phyloP scores from a whole-genome alignment of 2,329 filamentous ascomycete species.

The Alternaria sp. region DNA sequence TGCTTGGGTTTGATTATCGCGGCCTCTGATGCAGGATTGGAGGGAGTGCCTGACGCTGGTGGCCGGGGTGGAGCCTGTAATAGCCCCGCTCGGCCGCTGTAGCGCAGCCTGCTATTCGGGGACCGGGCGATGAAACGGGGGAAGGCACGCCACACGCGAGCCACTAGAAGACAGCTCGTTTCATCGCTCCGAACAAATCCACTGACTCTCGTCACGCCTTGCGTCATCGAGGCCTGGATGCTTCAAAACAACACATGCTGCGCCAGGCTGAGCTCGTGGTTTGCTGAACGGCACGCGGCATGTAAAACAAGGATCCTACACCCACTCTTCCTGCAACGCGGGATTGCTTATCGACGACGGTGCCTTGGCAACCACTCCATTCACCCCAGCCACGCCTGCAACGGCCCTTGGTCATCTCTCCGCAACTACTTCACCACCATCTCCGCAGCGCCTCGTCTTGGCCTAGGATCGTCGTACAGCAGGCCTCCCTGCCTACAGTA shows the following conservation, averaged over 20 bases:
- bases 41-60: constrained; percentile 18
- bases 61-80: constrained; percentile 14
- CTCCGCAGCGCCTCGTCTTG: constrained; percentile 4
- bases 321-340: constrained; percentile 2
- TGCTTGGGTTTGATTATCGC: constrained; percentile 36
- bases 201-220: constrained; percentile 15
- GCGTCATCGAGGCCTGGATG: constrained; percentile 22
- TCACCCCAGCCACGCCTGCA: constrained; percentile 4
- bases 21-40: constrained; percentile 28
- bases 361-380: constrained; percentile 3
- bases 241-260: constrained; percentile 5
- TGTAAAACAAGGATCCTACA: constrained; percentile 8
- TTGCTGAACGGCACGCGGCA: constrained; percentile 17
- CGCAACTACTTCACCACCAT: constrained; percentile 11
- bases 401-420: constrained; percentile 13
- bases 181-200: constrained; percentile 33
- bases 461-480: neutral
- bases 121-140: constrained; percentile 30
- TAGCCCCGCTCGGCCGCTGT: constrained; percentile 20
- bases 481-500: constrained; percentile 1
- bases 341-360: constrained; percentile 2
- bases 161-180: constrained; percentile 25
- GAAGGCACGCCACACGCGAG: constrained; percentile 27
- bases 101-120: constrained; percentile 22
- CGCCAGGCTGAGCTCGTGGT: neutral